phyloP scores from a whole-genome alignment of 129 eudicot species.

The Centaurea solstitialis region DNA sequence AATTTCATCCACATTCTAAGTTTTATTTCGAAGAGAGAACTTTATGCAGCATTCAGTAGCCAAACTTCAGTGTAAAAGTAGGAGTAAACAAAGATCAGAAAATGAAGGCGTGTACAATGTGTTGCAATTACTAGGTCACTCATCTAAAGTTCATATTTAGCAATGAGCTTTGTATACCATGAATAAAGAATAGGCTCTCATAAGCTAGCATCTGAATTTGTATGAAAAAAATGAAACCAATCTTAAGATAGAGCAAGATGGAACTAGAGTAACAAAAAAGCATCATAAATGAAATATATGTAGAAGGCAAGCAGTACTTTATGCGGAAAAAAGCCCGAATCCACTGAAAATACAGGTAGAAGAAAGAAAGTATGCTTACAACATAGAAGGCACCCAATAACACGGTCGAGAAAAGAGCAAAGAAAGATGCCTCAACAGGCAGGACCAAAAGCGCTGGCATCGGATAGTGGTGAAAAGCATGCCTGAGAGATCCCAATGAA shows the following conservation, averaged over 20 bases:
- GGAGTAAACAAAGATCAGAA: neutral
- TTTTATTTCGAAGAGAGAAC: neutral
- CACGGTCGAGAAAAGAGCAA: slow-evolving; percentile 78
- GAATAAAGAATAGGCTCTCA: neutral
- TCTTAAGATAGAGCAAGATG: neutral
- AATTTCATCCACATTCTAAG: neutral
- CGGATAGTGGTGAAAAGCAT: slow-evolving; percentile 88
- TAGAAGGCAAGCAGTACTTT: neutral
- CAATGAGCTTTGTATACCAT: neutral
- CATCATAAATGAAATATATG: neutral
- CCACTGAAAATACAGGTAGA: neutral
- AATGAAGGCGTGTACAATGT: neutral
- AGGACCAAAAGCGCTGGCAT: slow-evolving; percentile 94
- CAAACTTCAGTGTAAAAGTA: too few relatives aligned
- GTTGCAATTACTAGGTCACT: neutral
- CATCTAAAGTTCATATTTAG: neutral
- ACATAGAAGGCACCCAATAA: slow-evolving; percentile 95
- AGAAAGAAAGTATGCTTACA: slow-evolving; percentile 48
- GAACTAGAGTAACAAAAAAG: neutral
- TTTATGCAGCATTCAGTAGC: neutral
- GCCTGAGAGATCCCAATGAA: slow-evolving; percentile 55
- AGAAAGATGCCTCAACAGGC: slow-evolving; percentile 82
- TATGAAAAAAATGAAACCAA: neutral
- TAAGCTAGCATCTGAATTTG: neutral
- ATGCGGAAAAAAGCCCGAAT: neutral